Base-by-base conservation (phyloP, 169 alveolate genomes). In the Cryptosporidium ryanae region DNA sequence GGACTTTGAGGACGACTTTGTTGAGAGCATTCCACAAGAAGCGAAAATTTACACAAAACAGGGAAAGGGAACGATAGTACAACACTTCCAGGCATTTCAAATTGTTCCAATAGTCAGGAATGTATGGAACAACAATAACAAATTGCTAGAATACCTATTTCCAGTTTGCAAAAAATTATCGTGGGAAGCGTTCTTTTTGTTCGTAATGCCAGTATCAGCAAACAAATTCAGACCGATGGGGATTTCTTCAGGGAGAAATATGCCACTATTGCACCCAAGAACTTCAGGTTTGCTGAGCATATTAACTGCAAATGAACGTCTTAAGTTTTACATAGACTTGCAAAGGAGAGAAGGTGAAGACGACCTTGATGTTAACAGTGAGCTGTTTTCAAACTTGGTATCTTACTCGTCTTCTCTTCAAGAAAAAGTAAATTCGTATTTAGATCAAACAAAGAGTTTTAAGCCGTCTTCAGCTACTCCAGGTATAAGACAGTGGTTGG, bases 401-500 rank as follows among this genome's bases (percentile, higher is more conserved):
- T 55, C 76, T 1, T 71, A 76, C 48, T 84, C 82, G 0, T 83
- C 91, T 55, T 64, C 84, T 49, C 6, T 81, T 34, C 89, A 82
- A 54, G 82, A 76, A 38, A 90, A 55, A 59, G 21, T 82, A 5
- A 71, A 84, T 43, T 25, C 49, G 6, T 76, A 54, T 34, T 44
- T 90, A 90, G 92, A 82, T 83, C 90, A 90, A 89, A 84, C 91
- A 64, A 68, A 90, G 82, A 94, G 90, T 84, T 66, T 81, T 82
- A 89, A 92, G 84, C 94, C 90, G 82, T 82, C 90, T 17, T 49
- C 90, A 18, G 57, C 82, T n/a, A 34, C 91, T 43, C 95, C 96
- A 18, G 99, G 99, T 48, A 90, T 98, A 17, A 93, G 97, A 48
- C 98, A 98, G 90, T 91, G 96, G 57, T 90, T 98, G 64, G 99